Conservation (phyloP, 805 yeast genomes). For the Saturnispora sekii region DNA sequence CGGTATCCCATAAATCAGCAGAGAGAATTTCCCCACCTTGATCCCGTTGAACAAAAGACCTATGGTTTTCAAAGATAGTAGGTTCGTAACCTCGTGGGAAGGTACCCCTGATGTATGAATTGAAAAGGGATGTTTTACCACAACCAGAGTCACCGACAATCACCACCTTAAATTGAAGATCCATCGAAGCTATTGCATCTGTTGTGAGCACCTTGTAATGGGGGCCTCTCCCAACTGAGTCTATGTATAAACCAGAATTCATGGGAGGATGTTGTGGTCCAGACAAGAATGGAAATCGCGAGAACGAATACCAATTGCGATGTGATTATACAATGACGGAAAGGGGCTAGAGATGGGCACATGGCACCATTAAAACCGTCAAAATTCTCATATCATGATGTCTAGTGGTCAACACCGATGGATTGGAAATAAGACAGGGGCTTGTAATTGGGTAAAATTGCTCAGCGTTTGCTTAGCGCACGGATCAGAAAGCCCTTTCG, state of each 20-base stretch:
- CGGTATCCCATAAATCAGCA: slow-evolving; percentile 90
- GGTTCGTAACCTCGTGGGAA: slow-evolving; percentile 98
- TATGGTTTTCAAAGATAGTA: slow-evolving; percentile 90
- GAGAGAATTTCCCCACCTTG: slow-evolving; percentile 69
- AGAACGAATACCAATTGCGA: too few relatives aligned
- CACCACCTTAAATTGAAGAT: slow-evolving; percentile 38
- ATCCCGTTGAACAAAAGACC: slow-evolving; percentile 84
- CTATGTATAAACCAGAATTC: slow-evolving; percentile 2
- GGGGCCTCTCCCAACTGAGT: slow-evolving; percentile 16
- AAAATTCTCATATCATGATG: background rate
- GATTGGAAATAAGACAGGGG: too few relatives aligned
- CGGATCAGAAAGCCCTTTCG: too few relatives aligned
- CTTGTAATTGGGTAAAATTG: too few relatives aligned
- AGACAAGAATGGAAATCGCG: too few relatives aligned
- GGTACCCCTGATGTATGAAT: slow-evolving; percentile 90
- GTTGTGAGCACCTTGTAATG: slow-evolving; percentile 18
- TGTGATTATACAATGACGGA: too few relatives aligned
- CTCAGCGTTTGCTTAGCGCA: too few relatives aligned
- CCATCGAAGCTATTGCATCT: slow-evolving; percentile 26
- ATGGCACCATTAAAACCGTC: background rate
- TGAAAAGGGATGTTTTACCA: slow-evolving; percentile 91
- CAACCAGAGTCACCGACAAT: slow-evolving; percentile 99
- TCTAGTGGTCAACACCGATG: too few relatives aligned
- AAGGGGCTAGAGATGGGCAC: too few relatives aligned
- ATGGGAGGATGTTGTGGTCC: background rate